These are phyloP conservation scores for Penicillium nordicum DNA, from an alignment of 2,329 filamentous ascomycete genomes.

Conservation along the genomic window DNA sequence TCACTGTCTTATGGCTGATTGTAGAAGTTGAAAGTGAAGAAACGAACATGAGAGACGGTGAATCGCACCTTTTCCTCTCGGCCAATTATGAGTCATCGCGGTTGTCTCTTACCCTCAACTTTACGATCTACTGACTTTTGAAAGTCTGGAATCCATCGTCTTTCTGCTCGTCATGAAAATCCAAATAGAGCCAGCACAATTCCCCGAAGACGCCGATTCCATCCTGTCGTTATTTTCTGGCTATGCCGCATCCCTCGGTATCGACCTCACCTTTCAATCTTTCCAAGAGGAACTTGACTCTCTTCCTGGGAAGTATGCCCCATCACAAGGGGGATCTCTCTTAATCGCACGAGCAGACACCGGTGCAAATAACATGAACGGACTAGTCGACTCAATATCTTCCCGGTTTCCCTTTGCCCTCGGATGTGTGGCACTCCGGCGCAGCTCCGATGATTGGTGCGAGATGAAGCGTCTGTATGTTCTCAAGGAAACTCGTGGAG, in stretches of 20 bases:
- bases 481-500: conserved; percentile 46
- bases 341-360: conserved; percentile 43
- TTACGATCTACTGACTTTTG: neutral
- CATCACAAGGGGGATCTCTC: conserved; percentile 45
- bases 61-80: neutral
- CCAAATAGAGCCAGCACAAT: conserved; percentile 38
- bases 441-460: conserved; percentile 32
- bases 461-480: conserved; percentile 61
- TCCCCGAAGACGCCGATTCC: conserved; percentile 41
- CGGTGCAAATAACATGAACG: neutral
- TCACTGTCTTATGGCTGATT: neutral
- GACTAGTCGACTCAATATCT: neutral
- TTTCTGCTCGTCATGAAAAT: conserved; percentile 10
- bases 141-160: neutral
- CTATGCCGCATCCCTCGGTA: conserved; percentile 46
- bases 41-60: neutral
- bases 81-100: neutral
- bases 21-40: neutral
- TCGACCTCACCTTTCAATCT: conserved; percentile 57
- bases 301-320: conserved; percentile 55
- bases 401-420: conserved; percentile 25
- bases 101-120: neutral
- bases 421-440: conserved; percentile 52
- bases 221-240: conserved; percentile 44
- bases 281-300: conserved; percentile 52